Conservation (phyloP, 768 basidiomycete genomes). For the Hydnomerulius pinastri region DNA sequence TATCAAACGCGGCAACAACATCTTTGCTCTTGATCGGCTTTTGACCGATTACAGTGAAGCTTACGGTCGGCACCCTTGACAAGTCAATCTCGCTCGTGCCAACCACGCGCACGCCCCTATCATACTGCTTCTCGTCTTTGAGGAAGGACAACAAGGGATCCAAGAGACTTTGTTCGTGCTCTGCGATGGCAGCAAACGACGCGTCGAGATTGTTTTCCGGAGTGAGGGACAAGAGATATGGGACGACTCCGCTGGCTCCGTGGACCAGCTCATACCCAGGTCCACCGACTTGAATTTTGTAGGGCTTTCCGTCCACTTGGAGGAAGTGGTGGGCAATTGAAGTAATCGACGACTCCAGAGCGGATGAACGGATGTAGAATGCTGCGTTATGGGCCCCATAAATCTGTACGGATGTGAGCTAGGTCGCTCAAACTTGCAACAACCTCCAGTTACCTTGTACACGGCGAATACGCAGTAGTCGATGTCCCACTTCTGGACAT, state of each 20-base stretch:
- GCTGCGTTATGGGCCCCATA: constrained; percentile 75
- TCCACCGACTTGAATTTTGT: constrained; percentile 74
- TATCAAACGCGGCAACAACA: constrained; percentile 65
- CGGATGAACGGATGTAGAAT: constrained; percentile 56
- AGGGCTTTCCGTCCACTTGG: constrained; percentile 41
- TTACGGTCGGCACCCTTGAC: constrained; percentile 64
- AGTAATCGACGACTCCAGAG: constrained; percentile 52
- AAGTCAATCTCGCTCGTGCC: constrained; percentile 52
- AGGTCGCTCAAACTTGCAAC: not conserved
- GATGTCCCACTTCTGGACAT: constrained; percentile 76
- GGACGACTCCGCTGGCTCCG: constrained; percentile 56
- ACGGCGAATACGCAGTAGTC: constrained; percentile 73
- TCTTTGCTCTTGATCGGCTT: constrained; percentile 58
- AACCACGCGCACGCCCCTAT: constrained; percentile 65
- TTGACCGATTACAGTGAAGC: constrained; percentile 67
- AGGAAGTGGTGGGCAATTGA: constrained; percentile 76
- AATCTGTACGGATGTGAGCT: constrained; percentile 43
- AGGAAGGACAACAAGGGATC: constrained; percentile 56
- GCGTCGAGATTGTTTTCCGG: constrained; percentile 47
- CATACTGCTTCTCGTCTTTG: constrained; percentile 46
- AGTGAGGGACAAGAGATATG: constrained; percentile 65
- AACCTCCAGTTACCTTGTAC: constrained; percentile 61
- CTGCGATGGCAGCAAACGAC: constrained; percentile 57
- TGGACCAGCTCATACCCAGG: constrained; percentile 75
- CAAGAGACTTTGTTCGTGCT: constrained; percentile 63